Base-by-base conservation (phyloP, 768 basidiomycete genomes). In the Tylopilus sp. region DNA sequence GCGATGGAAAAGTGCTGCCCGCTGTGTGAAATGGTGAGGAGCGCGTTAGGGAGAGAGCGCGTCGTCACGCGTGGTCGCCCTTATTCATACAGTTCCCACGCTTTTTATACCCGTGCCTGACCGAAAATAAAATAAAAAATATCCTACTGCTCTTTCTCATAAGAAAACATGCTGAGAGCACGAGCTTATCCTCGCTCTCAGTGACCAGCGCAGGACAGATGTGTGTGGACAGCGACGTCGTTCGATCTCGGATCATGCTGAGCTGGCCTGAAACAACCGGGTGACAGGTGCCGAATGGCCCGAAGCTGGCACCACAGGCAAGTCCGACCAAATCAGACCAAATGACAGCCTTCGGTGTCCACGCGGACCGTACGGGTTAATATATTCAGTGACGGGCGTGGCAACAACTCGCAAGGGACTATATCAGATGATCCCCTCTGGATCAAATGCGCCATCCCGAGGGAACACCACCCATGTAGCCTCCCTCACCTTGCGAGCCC, bases 31-130 rank as follows among this genome's bases (percentile, higher is more conserved):
- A 52, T 56, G 69, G 62, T 50, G 68, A 68, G 69, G 69, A 66
- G 67, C 69, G 67, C 67, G 67, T 69, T 70, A 61, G 68, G 67
- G 64, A 69, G 67, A 55, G 57, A 43, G 55, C 67, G 67, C 65
- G 67, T 66, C 66, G 66, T 70, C 67, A 69, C 67, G 67, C 67
- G 67, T 60, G 57, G n/a, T n/a, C n/a, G n/a, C n/a, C 56, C 69
- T 69, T 70, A 69, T 63, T 69, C 67, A 69, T 69, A 65, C 56
- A 22, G 20, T 70, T 69, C 67, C 62, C 67, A 70, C 67, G 63
- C 48, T 51, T 48, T 49, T 52, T 62, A 58, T 56, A 56, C 57
- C 66, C 60, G 53, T 65, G 52, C 53, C 63, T 55, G 49, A 44
- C 43, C 58, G n/a, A n/a, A n/a, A n/a, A n/a, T n/a, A n/a, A n/a